Evolutionary conservation across 2,329 filamentous ascomycete species (phyloP).

Genomic region (Fusarium sp.): DNA sequence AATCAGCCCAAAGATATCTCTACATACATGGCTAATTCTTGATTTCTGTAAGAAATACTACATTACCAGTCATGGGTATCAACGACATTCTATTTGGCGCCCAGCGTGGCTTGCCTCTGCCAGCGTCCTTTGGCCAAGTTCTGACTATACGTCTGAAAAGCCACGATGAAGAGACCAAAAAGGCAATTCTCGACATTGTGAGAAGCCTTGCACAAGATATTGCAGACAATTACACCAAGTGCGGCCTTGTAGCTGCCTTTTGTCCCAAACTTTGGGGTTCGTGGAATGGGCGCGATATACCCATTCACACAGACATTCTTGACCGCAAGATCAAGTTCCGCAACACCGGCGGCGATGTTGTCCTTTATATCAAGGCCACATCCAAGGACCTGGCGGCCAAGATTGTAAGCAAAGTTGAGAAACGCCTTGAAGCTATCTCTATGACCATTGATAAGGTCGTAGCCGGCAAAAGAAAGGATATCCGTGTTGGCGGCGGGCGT

Average conservation of each 20-base stretch:
- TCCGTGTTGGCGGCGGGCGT: background rate
- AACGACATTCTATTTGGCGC: background rate
- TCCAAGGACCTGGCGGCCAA: background rate
- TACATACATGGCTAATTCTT: background rate
- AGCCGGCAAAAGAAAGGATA: background rate
- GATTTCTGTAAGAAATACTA: background rate
- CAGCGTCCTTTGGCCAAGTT: background rate
- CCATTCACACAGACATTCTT: background rate
- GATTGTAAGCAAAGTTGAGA: background rate
- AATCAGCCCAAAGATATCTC: accelerated
- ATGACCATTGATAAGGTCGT: background rate
- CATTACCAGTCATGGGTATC: background rate
- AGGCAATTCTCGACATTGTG: background rate
- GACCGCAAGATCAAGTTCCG: background rate
- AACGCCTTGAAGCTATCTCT: background rate
- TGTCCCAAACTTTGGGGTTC: background rate
- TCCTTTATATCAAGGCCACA: background rate
- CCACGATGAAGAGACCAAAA: background rate
- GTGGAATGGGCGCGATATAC: background rate
- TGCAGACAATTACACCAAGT: background rate
- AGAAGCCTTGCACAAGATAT: background rate
- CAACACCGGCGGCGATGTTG: background rate
- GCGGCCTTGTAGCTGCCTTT: background rate
- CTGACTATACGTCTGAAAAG: background rate
- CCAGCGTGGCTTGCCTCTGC: background rate